Percentiles rank a stretch among this genome's conserved stretches.
phyloP scores from a whole-genome alignment of 208 protist genomes.

The Trichomonas gallinae region DNA sequence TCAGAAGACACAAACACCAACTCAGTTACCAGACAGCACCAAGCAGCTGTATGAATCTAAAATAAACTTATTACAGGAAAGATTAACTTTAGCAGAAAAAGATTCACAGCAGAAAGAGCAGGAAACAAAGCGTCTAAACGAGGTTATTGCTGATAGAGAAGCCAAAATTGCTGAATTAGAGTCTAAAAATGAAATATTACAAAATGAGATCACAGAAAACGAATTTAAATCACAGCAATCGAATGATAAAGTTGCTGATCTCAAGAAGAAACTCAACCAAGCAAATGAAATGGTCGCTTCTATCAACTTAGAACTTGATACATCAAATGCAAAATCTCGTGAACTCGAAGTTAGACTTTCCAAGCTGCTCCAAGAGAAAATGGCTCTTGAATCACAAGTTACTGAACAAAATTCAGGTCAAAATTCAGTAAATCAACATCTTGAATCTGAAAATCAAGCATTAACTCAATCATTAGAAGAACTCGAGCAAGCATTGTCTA shows the following conservation, averaged over 20 bases:
- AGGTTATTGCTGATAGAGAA: not conserved
- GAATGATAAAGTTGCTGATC: not conserved
- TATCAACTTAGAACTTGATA: not conserved
- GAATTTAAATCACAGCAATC: not conserved
- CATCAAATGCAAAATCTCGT: not conserved
- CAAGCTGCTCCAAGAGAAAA: not conserved
- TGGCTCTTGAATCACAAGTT: not conserved
- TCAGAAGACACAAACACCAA: not conserved
- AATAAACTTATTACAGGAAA: not conserved
- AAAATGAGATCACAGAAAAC: not conserved
- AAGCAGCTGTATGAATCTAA: not conserved
- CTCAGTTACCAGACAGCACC: not conserved
- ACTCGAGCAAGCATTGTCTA: not conserved
- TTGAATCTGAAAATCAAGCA: not conserved
- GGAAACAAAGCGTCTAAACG: not conserved
- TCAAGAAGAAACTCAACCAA: not conserved
- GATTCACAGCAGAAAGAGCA: not conserved
- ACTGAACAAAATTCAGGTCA: not conserved
- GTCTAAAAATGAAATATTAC: not conserved
- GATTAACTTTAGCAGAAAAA: not conserved
- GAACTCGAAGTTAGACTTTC: not conserved
- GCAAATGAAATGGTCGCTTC: not conserved
- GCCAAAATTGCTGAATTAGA: not conserved
- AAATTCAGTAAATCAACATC: not conserved
- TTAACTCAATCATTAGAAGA: not conserved